Evolutionary conservation across 2,329 filamentous ascomycete species (phyloP).

Genomic region (Eurotiales sp.): DNA sequence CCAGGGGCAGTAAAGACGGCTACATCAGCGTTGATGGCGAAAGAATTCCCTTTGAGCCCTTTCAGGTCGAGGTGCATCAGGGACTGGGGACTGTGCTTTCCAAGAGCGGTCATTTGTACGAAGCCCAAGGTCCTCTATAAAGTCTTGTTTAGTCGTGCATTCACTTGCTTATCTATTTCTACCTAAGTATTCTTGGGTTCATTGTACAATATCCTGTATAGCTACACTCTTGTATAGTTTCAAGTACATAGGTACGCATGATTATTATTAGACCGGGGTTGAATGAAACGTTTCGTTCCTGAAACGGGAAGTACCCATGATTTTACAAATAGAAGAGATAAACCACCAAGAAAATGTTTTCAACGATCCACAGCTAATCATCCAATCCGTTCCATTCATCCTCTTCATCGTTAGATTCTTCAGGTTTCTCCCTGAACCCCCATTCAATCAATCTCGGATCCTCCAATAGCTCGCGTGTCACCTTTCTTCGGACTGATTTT

Average conservation of each 20-base stretch:
- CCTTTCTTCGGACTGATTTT: slow-evolving; percentile 68
- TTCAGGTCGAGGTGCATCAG: slow-evolving; percentile 84
- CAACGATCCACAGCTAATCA: slow-evolving; percentile 9
- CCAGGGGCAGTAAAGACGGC: slow-evolving; percentile 65
- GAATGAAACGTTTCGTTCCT: too few species aligned
- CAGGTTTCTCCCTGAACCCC: slow-evolving; percentile 40
- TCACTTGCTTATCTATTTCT: background rate
- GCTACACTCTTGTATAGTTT: slow-evolving; percentile 7
- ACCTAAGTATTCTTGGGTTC: too few species aligned
- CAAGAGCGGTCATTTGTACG: slow-evolving; percentile 67
- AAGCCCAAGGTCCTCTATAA: slow-evolving; percentile 47
- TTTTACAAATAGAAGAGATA: too few species aligned
- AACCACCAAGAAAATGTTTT: too few species aligned
- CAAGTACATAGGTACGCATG: slow-evolving; percentile 1
- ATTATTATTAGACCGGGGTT: background rate
- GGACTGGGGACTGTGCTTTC: slow-evolving; percentile 82
- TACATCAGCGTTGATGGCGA: slow-evolving; percentile 96
- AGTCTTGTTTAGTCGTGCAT: background rate
- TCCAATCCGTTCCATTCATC: slow-evolving; percentile 12
- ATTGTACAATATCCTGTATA: slow-evolving; percentile 11
- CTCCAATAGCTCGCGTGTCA: slow-evolving; percentile 60
- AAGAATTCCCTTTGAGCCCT: slow-evolving; percentile 76
- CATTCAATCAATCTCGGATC: slow-evolving; percentile 73
- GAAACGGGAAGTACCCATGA: too few species aligned
- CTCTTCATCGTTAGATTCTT: slow-evolving; percentile 5